A percentile compares a stretch with the other conserved stretches of the same genome.
These are phyloP conservation scores for Lablab purpureus DNA, from an alignment of 306 rosid species.

Conservation along the genomic window DNA sequence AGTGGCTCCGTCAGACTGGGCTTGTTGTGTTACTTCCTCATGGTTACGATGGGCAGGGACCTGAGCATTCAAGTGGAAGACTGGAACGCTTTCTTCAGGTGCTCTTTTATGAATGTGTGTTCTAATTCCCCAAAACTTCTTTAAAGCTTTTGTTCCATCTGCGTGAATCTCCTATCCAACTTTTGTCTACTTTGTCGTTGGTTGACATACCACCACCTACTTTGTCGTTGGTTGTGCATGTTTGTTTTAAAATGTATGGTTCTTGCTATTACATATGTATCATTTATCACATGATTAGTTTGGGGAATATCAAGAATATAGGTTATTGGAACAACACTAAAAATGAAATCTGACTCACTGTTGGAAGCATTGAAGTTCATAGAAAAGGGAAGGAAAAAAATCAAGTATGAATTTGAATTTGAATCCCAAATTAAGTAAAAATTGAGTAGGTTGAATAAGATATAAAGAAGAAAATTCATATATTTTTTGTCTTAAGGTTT, in stretches of 20 bases:
- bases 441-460: no score
- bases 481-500: no score
- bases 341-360: constrained; percentile 17
- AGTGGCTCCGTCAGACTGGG: constrained; percentile 97
- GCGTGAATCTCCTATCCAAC: constrained; percentile 7
- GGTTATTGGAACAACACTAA: neutral
- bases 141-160: constrained; percentile 8
- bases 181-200: constrained; percentile 17
- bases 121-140: constrained; percentile 34
- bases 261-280: neutral
- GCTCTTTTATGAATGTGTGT: constrained; percentile 20
- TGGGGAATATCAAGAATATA: neutral
- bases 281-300: neutral
- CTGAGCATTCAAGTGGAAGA: constrained; percentile 95
- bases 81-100: constrained; percentile 97
- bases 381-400: neutral
- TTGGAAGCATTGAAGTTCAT: constrained; percentile 1
- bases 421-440: no score
- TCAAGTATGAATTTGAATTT: no score
- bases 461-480: no score
- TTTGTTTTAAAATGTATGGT: neutral
- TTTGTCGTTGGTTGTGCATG: neutral
- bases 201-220: neutral
- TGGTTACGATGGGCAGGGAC: constrained; percentile 98
- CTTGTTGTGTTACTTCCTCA: constrained; percentile 92